phyloP scores from a whole-genome alignment of 2,329 filamentous ascomycete genomes.

The Aspergillus ochraceus region DNA sequence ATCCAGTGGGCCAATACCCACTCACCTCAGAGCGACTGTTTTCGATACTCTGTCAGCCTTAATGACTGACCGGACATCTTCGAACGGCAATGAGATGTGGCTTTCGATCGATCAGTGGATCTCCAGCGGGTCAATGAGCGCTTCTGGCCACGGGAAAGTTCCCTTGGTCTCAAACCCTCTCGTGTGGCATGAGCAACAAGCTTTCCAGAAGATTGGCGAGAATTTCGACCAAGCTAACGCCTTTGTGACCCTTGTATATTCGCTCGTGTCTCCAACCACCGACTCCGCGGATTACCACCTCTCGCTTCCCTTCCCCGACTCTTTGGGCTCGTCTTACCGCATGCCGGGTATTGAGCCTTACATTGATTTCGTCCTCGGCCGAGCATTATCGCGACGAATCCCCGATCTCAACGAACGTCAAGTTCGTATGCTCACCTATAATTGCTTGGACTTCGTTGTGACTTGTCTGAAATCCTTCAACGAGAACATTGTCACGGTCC shows the following conservation, averaged over 20 bases:
- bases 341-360: slow-evolving; percentile 88
- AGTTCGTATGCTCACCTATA: slow-evolving; percentile 70
- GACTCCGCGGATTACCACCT: slow-evolving; percentile 62
- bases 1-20: slow-evolving; percentile 73
- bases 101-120: slow-evolving; percentile 76
- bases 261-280: slow-evolving; percentile 63
- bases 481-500: slow-evolving; percentile 84
- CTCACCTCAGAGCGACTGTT: slow-evolving; percentile 76
- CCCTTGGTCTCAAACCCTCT: slow-evolving; percentile 43
- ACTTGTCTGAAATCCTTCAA: slow-evolving; percentile 85
- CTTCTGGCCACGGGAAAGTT: slow-evolving; percentile 48
- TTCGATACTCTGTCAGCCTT: slow-evolving; percentile 77
- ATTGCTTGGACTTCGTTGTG: slow-evolving; percentile 80
- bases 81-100: slow-evolving; percentile 76
- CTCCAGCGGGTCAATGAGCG: slow-evolving; percentile 50
- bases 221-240: slow-evolving; percentile 84
- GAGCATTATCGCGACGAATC: slow-evolving; percentile 69
- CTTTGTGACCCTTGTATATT: slow-evolving; percentile 74
- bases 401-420: slow-evolving; percentile 69
- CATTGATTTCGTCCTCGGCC: slow-evolving; percentile 83
- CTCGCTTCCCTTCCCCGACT: slow-evolving; percentile 80
- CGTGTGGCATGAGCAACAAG: slow-evolving; percentile 55
- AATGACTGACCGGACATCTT: slow-evolving; percentile 69
- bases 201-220: slow-evolving; percentile 71
- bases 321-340: slow-evolving; percentile 73